Conservation (phyloP, 2,329 filamentous ascomycete species). For the Arthrobotrys sphaeroides region DNA sequence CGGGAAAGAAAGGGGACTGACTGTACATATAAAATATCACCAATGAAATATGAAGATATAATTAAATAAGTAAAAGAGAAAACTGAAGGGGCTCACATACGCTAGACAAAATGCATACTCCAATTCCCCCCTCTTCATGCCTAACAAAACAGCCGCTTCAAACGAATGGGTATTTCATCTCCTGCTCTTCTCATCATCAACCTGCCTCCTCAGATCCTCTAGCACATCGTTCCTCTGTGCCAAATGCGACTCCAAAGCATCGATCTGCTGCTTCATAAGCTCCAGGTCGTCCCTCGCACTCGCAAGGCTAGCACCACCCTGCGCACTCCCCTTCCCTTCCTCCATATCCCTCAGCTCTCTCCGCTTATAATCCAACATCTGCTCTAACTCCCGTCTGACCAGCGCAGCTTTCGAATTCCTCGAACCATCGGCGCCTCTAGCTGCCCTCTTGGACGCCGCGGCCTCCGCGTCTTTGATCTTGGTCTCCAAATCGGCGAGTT, state of each 20-base stretch:
- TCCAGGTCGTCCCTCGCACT: conserved; percentile 84
- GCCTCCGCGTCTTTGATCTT: conserved; percentile 86
- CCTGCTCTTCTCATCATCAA: conserved; percentile 81
- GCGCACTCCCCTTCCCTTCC: conserved; percentile 73
- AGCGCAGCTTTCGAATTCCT: conserved; percentile 84
- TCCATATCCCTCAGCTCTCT: conserved; percentile 79
- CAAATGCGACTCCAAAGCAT: conserved; percentile 85
- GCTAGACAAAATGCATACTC: conserved; percentile 38
- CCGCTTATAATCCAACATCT: conserved; percentile 93
- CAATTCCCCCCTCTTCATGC: neutral
- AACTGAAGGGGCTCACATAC: conserved; percentile 31
- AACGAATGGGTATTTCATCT: conserved; percentile 23
- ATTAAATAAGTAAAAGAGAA: neutral
- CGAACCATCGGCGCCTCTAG: conserved; percentile 68
- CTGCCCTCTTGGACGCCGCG: conserved; percentile 71
- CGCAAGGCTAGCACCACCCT: conserved; percentile 73
- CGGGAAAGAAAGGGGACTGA: neutral
- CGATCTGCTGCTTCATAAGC: conserved; percentile 92
- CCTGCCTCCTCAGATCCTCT: conserved; percentile 78
- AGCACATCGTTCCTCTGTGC: conserved; percentile 78
- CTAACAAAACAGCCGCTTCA: conserved; percentile 57
- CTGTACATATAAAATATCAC: conserved; percentile 40
- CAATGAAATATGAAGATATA: conserved; percentile 15
- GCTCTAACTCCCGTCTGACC: conserved; percentile 92
- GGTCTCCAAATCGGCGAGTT: conserved; percentile 85